Evolutionary conservation across 768 basidiomycete genomes (phyloP).

Genomic region (Collybiopsis luxurians): DNA sequence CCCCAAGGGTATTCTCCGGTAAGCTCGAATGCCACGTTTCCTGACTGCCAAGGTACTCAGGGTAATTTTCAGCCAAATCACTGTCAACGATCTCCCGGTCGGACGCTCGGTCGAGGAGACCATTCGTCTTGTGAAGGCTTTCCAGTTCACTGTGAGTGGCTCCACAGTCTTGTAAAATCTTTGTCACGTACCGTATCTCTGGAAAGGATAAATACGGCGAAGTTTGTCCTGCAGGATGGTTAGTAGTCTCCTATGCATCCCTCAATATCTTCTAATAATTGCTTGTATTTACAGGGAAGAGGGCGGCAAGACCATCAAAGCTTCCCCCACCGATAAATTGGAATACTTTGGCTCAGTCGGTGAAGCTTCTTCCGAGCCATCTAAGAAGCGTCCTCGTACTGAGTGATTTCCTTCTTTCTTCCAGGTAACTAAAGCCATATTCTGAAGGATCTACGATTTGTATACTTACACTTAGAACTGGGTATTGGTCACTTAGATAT

Average conservation of each 20-base stretch:
- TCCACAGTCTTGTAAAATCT: not conserved
- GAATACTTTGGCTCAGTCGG: slow-evolving; percentile 60
- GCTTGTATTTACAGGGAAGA: slow-evolving; percentile 26
- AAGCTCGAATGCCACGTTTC: slow-evolving; percentile 12
- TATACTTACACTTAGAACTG: slow-evolving; percentile 4
- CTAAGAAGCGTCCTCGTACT: slow-evolving; percentile 13
- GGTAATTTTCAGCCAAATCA: slow-evolving; percentile 58
- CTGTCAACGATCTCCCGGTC: slow-evolving; percentile 90
- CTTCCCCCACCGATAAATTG: slow-evolving; percentile 67
- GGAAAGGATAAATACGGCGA: slow-evolving; percentile 82
- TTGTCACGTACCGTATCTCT: not conserved
- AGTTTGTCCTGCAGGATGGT: slow-evolving; percentile 93
- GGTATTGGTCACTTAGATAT: slow-evolving; percentile 5
- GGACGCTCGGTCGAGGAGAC: slow-evolving; percentile 97
- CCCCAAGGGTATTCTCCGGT: slow-evolving; percentile 76
- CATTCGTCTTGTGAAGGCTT: slow-evolving; percentile 85
- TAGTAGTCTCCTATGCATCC: slow-evolving; percentile 5
- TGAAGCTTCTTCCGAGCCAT: slow-evolving; percentile 10
- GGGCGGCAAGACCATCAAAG: slow-evolving; percentile 79
- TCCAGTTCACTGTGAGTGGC: slow-evolving; percentile 85
- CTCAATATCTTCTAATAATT: too few species aligned
- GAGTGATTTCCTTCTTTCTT: slow-evolving; percentile 8
- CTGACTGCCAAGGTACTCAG: slow-evolving; percentile 1
- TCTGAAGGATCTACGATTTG: not conserved
- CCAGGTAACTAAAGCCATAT: slow-evolving; percentile 7